Conservation (phyloP, 352 stramenopile genomes). For the Phytophthora tentaculata region DNA sequence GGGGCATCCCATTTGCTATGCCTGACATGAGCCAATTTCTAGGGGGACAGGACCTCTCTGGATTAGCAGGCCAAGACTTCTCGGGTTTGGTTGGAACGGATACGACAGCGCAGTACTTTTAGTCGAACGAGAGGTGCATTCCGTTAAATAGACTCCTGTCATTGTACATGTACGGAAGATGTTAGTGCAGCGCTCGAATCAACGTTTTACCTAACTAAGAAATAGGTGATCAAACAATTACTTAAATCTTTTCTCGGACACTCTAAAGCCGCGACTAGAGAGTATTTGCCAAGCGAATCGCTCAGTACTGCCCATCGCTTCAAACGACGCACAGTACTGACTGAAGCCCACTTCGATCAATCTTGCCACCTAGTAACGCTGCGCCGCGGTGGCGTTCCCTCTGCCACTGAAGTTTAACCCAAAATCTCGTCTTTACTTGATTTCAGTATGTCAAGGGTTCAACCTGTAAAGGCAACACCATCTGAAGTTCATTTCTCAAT, state of each 20-base stretch:
- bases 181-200: too few relatives aligned
- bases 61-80: constrained; percentile 21
- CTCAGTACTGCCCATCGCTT: too few relatives aligned
- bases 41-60: constrained; percentile 22
- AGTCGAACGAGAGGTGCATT: not conserved
- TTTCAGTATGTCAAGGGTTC: constrained; percentile 7
- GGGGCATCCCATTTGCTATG: constrained; percentile 23
- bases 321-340: not conserved
- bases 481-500: constrained; percentile 15
- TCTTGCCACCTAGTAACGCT: not conserved
- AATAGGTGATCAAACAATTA: too few relatives aligned
- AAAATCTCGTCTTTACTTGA: constrained; percentile 10
- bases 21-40: constrained; percentile 28
- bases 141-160: too few relatives aligned
- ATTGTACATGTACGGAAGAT: too few relatives aligned
- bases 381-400: constrained; percentile 5
- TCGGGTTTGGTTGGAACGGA: constrained; percentile 8
- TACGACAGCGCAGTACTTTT: constrained; percentile 19
- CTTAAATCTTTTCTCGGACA: too few relatives aligned
- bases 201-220: too few relatives aligned
- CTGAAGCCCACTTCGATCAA: not conserved
- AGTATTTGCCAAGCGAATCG: too few relatives aligned
- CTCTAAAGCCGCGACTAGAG: too few relatives aligned
- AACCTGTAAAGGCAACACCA: not conserved
- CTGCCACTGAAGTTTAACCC: constrained; percentile 18